Evolutionary conservation across 2,329 filamentous ascomycete species (phyloP), one percentile per base, ranked within the genome.

Genomic region (Ophiocordyceps camponoti-floridani): DNA sequence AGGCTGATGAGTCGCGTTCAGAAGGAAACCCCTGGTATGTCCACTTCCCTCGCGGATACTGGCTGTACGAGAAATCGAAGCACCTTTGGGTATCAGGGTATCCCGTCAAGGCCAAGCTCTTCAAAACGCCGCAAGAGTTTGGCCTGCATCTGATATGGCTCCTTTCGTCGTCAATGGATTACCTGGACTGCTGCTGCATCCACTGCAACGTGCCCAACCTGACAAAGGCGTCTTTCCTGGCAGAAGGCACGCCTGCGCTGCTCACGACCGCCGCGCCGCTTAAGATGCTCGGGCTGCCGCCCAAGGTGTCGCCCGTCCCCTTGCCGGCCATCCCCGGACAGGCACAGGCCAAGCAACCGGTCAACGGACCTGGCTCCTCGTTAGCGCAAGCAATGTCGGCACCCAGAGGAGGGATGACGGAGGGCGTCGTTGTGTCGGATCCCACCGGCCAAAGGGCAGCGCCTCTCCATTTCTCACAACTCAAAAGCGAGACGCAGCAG

Each of bases 81-180:
- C 65, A 70, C 47, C 65, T 69, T 18, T 68, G 66, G 59, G 61
- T 71, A 4, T 70, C 67, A 5, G 68, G 68, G 9, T 69, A 70
- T 46, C 68, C 68, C 5, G 57, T 64, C 48, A 69, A 69, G 48
- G 53, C 60, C 31, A 70, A 68, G 53, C 57, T 69, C 5, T 73
- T 67, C 53, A 70, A 68, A 53, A 69, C 66, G 40, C 69, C 70
- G 0, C 68, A 71, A 46, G 70, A 74, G 49, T 72, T 74, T 47
- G 67, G 65, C 4, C 57, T 70, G 9, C 70, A 74, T 48, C 49
- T 71, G 23, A 59, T 74, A 43, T 74, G 70, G 69, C 63, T 74
- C 2, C 56, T 69, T 8, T 69, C 69, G 28, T 52, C 57, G 14
- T 72, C 69, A 13, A 59, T 56, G 47, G 65, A 70, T 51, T 66